Conservation (phyloP, 495 filamentous ascomycete genomes). For the Penicillium tannophilum region DNA sequence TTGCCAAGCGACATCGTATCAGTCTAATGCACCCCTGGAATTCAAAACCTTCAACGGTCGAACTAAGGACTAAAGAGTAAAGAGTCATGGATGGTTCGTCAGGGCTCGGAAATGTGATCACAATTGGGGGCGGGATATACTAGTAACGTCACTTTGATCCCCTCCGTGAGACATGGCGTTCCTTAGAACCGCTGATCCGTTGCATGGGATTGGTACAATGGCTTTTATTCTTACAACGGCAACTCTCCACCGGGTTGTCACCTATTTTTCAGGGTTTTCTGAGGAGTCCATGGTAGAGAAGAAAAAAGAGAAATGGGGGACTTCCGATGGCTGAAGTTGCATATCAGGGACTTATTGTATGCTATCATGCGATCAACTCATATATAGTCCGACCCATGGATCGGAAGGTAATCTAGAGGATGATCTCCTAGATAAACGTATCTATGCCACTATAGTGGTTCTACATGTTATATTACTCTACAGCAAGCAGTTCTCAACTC, state of each 20-base stretch:
- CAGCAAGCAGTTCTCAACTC: too few relatives aligned
- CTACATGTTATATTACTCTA: too few relatives aligned
- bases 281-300: neutral
- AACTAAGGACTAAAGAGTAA: neutral
- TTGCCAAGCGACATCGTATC: conserved; percentile 3
- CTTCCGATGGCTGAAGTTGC: conserved; percentile 2
- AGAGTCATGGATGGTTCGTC: neutral
- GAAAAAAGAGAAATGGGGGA: conserved; percentile 1
- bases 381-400: neutral
- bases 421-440: neutral
- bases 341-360: neutral
- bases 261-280: neutral
- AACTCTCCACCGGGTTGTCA: conserved; percentile 2
- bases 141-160: neutral
- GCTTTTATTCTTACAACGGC: neutral
- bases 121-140: conserved; percentile 6
- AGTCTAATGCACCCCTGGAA: conserved; percentile 6
- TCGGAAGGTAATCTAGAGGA: neutral
- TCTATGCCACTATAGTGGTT: too few relatives aligned
- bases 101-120: neutral
- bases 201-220: neutral
- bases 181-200: conserved; percentile 15
- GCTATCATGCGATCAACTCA: neutral
- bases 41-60: neutral
- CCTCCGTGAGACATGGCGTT: conserved; percentile 24